Percentiles rank a stretch among this genome's conserved stretches.
phyloP scores from a whole-genome alignment of 257 asterid species.

The Solanum arcanum region DNA sequence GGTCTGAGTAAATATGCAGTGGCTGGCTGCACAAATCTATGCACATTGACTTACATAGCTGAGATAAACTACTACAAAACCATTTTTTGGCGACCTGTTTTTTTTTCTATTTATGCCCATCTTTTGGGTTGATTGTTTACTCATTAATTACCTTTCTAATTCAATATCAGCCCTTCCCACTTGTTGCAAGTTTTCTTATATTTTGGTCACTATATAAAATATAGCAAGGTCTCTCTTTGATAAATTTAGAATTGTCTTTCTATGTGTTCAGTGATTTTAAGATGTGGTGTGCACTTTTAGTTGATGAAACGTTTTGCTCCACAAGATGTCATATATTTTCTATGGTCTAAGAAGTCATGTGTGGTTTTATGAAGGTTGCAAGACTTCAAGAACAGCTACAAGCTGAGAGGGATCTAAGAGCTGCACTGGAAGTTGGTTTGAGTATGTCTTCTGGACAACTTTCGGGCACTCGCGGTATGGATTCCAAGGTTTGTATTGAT shows the following conservation, averaged over 20 bases:
- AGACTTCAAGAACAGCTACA: constrained; percentile 96
- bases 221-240: not conserved
- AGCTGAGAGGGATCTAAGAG: constrained; percentile 93
- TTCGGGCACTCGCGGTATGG: constrained; percentile 74
- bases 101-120: not conserved
- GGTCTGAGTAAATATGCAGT: not conserved
- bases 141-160: not conserved
- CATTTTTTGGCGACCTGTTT: not conserved
- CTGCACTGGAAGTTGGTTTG: constrained; percentile 90
- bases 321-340: not conserved
- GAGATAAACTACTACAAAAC: not conserved
- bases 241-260: not conserved
- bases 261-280: not conserved
- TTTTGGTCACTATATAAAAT: not conserved
- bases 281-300: not conserved
- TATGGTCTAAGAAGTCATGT: not conserved
- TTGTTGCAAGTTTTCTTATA: not conserved
- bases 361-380: constrained; percentile 45
- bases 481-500: constrained; percentile 61
- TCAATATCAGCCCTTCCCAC: not conserved
- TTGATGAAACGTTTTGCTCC: not conserved
- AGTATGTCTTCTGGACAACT: constrained; percentile 91
- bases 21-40: not conserved
- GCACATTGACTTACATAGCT: not conserved
- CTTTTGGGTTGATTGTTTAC: not conserved